Evolutionary conservation across 345 rosid genomes (phyloP).

Genomic region (Hirschfeldia incana): DNA sequence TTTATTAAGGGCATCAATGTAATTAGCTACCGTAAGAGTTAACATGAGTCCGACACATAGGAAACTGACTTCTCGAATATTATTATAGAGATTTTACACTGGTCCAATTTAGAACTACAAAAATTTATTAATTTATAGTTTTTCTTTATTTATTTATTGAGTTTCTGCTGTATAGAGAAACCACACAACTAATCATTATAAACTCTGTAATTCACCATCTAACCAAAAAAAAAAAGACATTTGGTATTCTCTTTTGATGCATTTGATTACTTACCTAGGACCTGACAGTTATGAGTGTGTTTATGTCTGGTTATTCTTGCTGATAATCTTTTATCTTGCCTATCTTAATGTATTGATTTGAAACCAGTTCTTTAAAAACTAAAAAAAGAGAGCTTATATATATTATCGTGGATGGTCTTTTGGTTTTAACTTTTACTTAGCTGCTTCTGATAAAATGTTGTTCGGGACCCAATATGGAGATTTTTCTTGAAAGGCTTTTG

Average conservation of each 20-base stretch:
- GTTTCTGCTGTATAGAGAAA: too few species aligned
- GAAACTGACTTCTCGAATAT: too few species aligned
- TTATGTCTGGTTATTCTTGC: not conserved
- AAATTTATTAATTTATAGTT: too few species aligned
- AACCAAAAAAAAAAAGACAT: too few species aligned
- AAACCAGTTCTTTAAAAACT: not conserved
- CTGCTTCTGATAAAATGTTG: constrained; percentile 50
- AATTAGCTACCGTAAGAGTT: too few species aligned
- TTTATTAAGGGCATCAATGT: too few species aligned
- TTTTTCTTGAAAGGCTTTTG: constrained; percentile 65
- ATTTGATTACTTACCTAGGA: not conserved
- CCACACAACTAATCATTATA: too few species aligned
- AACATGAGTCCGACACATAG: too few species aligned
- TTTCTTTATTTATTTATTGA: too few species aligned
- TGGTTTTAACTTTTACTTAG: constrained; percentile 10
- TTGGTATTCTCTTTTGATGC: not conserved
- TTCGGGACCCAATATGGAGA: constrained; percentile 75
- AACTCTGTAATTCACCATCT: too few species aligned
- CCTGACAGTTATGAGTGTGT: not conserved
- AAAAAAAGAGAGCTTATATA: not conserved
- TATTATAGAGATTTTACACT: too few species aligned
- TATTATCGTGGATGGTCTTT: not conserved
- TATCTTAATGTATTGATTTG: not conserved
- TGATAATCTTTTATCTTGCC: not conserved
- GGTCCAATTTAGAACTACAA: too few species aligned